Base-by-base conservation (phyloP, 176 grass and related monocot genomes). In the Eremochloa ophiuroides region DNA sequence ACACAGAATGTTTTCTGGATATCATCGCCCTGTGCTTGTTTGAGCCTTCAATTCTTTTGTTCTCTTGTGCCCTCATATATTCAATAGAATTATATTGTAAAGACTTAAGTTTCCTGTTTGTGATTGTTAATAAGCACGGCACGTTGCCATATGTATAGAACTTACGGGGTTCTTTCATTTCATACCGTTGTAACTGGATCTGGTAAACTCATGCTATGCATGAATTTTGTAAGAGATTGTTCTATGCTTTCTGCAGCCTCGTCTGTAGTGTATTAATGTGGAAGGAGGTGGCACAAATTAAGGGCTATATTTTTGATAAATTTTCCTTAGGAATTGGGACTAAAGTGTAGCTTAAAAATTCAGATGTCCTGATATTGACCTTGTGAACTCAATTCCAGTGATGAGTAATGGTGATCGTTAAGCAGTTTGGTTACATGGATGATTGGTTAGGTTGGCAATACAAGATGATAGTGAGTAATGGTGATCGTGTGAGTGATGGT, bases 1-100 rank as follows among this genome's bases (percentile, higher is more conserved):
- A 77, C 30, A 72, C 71, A 77, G 16, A 34, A 10, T 78, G 31
- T 59, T 51, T 82, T 69, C 38, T 11, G 60, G 68, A 42, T 38
- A 30, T 12, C 16, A 37, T 62, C 8, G 66, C 8, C 39, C 25
- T 22, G 35, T 72, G 29, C 14, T 48, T 20, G 58, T 67, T 83
- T 69, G 42, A 80, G 2, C 6, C 62, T 62, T 37, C 59, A 64
- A 81, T 86, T 86, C 60, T 73, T 89, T 82, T 33, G 16, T 89
- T 83, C 83, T 74, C 68, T 79, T 82, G 59, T 82, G 38, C 18
- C 56, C 44, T 38, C 58, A 75, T 51, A 68, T 82, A 56, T 41
- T 20, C 66, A 78, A 22, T 50, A 39, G 51, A 20, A 47, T 60
- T 26, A 47, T 77, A 25, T 18, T 69, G 65, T 73, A 44, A 39